Conservation (phyloP, 1,139 yeast genomes). For the Nakaseomyces delphensis region DNA sequence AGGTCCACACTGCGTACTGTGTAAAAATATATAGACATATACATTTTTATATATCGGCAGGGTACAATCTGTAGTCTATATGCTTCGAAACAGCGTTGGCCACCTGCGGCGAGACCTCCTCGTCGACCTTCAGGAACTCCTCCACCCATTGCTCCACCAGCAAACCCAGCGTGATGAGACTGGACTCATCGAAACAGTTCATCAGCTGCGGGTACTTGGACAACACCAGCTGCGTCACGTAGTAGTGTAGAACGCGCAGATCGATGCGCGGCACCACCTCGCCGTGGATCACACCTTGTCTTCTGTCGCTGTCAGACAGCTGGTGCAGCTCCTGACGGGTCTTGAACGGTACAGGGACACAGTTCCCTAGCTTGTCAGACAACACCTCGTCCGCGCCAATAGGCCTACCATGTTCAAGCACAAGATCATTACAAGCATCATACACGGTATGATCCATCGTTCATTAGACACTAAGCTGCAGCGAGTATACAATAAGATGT, state of each 20-base stretch:
- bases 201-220: slow-evolving; percentile 27
- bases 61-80: slow-evolving; percentile 23
- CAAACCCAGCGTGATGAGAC: slow-evolving; percentile 26
- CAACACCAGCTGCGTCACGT: slow-evolving; percentile 26
- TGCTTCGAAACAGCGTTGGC: slow-evolving; percentile 16
- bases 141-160: slow-evolving; percentile 29
- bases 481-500: background rate
- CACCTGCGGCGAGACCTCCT: slow-evolving; percentile 7
- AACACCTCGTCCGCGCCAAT: slow-evolving; percentile 30
- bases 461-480: too few relatives aligned
- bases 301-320: slow-evolving; percentile 18
- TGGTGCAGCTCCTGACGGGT: slow-evolving; percentile 25
- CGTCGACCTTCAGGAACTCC: slow-evolving; percentile 18
- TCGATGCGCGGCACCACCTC: slow-evolving; percentile 27
- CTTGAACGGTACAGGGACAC: slow-evolving; percentile 28
- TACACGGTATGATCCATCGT: slow-evolving; percentile 24
- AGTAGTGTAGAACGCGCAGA: slow-evolving; percentile 29
- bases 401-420: slow-evolving; percentile 22
- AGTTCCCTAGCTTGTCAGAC: slow-evolving; percentile 21
- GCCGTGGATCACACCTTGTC: slow-evolving; percentile 23
- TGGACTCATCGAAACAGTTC: slow-evolving; percentile 28
- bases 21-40: too few relatives aligned
- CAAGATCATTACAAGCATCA: slow-evolving; percentile 28
- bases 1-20: too few relatives aligned
- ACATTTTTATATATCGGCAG: slow-evolving; percentile 22